These are phyloP conservation scores for Lathyrus oleraceus DNA, from an alignment of 306 rosid species.

Conservation along the genomic window DNA sequence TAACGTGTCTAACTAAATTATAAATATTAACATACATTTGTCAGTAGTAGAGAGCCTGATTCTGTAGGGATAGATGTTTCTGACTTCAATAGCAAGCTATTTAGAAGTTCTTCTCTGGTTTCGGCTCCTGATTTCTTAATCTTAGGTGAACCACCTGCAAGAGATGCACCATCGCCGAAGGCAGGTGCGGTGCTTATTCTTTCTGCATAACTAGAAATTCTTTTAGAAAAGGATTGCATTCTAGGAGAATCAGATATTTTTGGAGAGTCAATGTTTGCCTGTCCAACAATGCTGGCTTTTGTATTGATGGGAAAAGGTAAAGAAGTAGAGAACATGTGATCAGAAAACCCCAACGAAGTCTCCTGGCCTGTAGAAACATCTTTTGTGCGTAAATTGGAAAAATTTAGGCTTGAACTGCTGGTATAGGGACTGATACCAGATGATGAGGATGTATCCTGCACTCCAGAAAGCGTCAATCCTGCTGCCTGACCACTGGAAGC, in stretches of 20 bases:
- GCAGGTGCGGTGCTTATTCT: slow-evolving; percentile 84
- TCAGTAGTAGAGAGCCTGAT: slow-evolving; percentile 48
- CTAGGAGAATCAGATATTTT: slow-evolving; percentile 58
- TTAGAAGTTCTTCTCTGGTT: slow-evolving; percentile 78
- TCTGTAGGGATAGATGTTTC: slow-evolving; percentile 58
- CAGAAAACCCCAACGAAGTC: slow-evolving; percentile 59
- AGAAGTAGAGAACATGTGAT: slow-evolving; percentile 50
- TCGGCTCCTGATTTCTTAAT: slow-evolving; percentile 91
- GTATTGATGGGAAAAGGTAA: slow-evolving; percentile 59
- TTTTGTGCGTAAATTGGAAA: slow-evolving; percentile 64
- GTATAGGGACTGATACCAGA: slow-evolving; percentile 48
- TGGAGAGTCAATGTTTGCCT: slow-evolving; percentile 59
- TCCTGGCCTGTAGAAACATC: slow-evolving; percentile 72
- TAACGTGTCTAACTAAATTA: slow-evolving; percentile 27
- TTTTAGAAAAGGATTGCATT: slow-evolving; percentile 58
- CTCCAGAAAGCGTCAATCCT: slow-evolving; percentile 65
- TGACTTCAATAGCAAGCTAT: slow-evolving; percentile 65
- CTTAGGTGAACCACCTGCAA: slow-evolving; percentile 78
- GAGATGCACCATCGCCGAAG: slow-evolving; percentile 63
- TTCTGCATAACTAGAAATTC: slow-evolving; percentile 88
- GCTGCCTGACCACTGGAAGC: slow-evolving; percentile 67
- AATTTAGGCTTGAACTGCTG: slow-evolving; percentile 54
- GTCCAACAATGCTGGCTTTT: slow-evolving; percentile 69
- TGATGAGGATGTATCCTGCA: slow-evolving; percentile 68
- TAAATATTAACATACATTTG: slow-evolving; percentile 59